These are phyloP conservation scores for Pogostemon cablin DNA, from an alignment of 257 asterid genomes.

Conservation along the genomic window DNA sequence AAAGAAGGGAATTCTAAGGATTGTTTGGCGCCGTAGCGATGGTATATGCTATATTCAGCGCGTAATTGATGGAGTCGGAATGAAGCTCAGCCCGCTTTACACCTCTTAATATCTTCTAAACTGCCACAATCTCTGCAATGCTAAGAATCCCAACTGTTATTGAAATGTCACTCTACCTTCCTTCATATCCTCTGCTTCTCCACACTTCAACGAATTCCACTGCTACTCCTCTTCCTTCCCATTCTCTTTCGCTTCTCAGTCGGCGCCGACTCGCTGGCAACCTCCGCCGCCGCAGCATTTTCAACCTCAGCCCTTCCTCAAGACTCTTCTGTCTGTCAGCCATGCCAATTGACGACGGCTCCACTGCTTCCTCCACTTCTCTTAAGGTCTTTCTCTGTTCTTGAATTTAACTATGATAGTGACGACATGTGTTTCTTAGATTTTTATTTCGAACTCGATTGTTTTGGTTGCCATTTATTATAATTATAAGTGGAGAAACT, in stretches of 20 bases:
- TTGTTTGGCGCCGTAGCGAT: no score
- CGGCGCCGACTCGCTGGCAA: constrained; percentile 32
- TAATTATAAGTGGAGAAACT: no score
- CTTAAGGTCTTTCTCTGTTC: constrained; percentile 43
- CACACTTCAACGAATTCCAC: constrained; percentile 34
- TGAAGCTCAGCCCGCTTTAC: no score
- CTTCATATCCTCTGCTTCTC: constrained; percentile 34
- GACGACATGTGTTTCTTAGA: neutral
- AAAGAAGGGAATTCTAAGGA: no score
- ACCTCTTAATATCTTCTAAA: neutral
- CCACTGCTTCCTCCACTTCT: constrained; percentile 41
- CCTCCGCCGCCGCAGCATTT: constrained; percentile 28
- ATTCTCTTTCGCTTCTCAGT: constrained; percentile 20
- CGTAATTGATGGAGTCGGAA: neutral
- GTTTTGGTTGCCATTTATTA: no score
- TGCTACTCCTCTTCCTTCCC: constrained; percentile 31
- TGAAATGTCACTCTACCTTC: constrained; percentile 45
- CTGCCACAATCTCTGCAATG: neutral
- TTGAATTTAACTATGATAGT: neutral
- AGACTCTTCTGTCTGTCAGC: constrained; percentile 45
- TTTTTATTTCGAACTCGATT: neutral
- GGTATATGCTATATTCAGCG: neutral
- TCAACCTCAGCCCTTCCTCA: constrained; percentile 32
- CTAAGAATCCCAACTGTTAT: constrained; percentile 32
- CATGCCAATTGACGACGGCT: constrained; percentile 53